phyloP scores from a whole-genome alignment of 129 eudicot genomes.

The Apium graveolens region DNA sequence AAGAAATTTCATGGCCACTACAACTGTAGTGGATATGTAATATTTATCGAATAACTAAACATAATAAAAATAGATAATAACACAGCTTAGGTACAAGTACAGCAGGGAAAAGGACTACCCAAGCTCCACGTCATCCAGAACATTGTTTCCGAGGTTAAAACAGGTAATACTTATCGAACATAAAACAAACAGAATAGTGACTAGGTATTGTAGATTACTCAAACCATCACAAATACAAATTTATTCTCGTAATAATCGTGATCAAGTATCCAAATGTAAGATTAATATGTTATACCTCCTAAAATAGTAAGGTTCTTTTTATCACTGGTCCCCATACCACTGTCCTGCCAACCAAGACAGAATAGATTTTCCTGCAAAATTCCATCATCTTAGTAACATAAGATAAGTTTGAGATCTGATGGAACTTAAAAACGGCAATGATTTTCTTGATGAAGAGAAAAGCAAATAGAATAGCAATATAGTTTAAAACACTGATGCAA shows the following conservation, averaged over 20 bases:
- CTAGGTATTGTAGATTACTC: not conserved
- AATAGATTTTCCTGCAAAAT: slow-evolving; percentile 62
- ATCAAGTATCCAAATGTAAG: not conserved
- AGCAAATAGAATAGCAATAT: not conserved
- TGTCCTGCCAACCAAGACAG: slow-evolving; percentile 95
- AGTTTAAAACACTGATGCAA: not conserved
- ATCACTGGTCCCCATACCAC: slow-evolving; percentile 59
- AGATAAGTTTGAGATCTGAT: not conserved
- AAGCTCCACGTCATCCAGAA: not conserved
- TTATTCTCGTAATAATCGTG: not conserved
- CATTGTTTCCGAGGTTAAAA: not conserved
- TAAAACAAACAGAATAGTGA: not conserved
- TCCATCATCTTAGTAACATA: not conserved
- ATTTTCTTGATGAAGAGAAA: slow-evolving; percentile 1
- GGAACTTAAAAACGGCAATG: not conserved
- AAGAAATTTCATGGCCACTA: not conserved
- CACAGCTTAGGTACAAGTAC: not conserved
- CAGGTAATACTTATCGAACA: not conserved
- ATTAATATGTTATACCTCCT: slow-evolving; percentile 51
- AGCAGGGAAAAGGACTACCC: not conserved
- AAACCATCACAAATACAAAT: not conserved
- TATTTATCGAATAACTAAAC: not conserved
- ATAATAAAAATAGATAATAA: not conserved
- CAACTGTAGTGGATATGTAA: not conserved
- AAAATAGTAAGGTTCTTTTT: slow-evolving; percentile 53